Base-by-base conservation (phyloP, 2,329 filamentous ascomycete species). In the Ramularia endophylla region DNA sequence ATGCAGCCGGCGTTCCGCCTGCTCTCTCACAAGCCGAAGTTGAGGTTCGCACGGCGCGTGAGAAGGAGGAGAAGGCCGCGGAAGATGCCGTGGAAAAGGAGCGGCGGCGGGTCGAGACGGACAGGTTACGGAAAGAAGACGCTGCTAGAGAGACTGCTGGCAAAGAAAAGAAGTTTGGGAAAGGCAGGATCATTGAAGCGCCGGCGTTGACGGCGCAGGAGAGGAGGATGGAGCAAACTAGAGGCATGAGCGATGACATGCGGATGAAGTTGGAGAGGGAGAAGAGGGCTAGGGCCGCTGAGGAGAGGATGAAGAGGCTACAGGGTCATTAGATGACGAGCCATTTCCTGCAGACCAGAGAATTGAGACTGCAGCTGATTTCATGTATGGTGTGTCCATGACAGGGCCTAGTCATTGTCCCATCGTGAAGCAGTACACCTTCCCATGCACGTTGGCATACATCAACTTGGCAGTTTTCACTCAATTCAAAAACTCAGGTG, bases 201-300 rank as follows among this genome's bases (percentile, higher is more conserved):
- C 65, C 77, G 19, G 74, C 75, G 50, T 89, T 88, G 71, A 85
- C 85, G 13, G 83, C 83, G 0, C 79, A 88, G 55, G 87, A 95
- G 62, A 80, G 77, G 59, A 76, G 88, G 49, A 85, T 90, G 59
- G 87, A 94, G 58, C 88, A 95, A 63, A 76, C 77, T 36, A 78
- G 87, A 49, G 89, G 90, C 0, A 71, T 97, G 68, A 94, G 86
- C 30, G 81, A 87, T 0, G 90, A 97, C 67, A 89, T 92, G 78
- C 78, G 81, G 61, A 78, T 81, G 76, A 80, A 77, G 60, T 65
- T 97, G 40, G 92, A 97, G 63, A 73, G 92, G 53, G 92, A 98
- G 67, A 74, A 88, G 54, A 82, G 90, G 58, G 92, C 92, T 3
- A 79, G 90, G 55, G 92, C 92, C 7, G 90, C 89, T 0, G 92